Conservation (phyloP, 306 rosid species). For the Prunus campanulata region DNA sequence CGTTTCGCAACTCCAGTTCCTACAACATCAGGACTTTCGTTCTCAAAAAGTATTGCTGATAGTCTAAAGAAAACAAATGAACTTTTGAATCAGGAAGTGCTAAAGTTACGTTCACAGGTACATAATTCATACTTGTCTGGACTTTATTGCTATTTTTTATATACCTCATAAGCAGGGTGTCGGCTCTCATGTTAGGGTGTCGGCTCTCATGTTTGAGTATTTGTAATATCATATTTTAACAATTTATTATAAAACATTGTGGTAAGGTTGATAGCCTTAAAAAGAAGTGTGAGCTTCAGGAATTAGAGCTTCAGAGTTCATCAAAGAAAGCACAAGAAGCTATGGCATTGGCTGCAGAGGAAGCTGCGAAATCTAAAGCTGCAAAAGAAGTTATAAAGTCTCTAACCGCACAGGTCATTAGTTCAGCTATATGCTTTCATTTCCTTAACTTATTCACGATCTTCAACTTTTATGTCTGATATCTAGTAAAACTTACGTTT, state of each 20-base stretch:
- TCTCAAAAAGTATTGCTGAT: constrained; percentile 73
- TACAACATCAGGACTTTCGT: constrained; percentile 89
- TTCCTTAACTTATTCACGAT: not conserved
- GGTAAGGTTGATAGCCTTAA: constrained; percentile 76
- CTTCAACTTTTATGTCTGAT: constrained; percentile 15
- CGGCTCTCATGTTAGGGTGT: not conserved
- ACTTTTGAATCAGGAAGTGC: constrained; percentile 77
- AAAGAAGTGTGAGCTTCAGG: constrained; percentile 79
- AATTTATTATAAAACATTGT: constrained; percentile 16
- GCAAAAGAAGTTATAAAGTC: constrained; percentile 96
- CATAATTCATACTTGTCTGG: constrained; percentile 10
- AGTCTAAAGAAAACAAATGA: constrained; percentile 91
- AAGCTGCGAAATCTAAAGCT: constrained; percentile 73
- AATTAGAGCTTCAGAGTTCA: constrained; percentile 76
- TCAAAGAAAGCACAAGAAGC: constrained; percentile 80
- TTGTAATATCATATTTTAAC: not conserved
- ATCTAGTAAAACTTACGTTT: not conserved
- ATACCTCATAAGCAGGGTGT: not conserved
- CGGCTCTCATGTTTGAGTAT: constrained; percentile 1
- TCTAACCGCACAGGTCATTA: constrained; percentile 80
- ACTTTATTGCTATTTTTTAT: not conserved
- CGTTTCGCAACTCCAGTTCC: constrained; percentile 97
- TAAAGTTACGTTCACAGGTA: constrained; percentile 78
- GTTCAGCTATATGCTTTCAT: constrained; percentile 22
- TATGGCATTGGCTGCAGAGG: constrained; percentile 74